These are phyloP conservation scores for Arachnopeziza araneosa DNA, from an alignment of 2,329 filamentous ascomycete genomes.

Conservation along the genomic window DNA sequence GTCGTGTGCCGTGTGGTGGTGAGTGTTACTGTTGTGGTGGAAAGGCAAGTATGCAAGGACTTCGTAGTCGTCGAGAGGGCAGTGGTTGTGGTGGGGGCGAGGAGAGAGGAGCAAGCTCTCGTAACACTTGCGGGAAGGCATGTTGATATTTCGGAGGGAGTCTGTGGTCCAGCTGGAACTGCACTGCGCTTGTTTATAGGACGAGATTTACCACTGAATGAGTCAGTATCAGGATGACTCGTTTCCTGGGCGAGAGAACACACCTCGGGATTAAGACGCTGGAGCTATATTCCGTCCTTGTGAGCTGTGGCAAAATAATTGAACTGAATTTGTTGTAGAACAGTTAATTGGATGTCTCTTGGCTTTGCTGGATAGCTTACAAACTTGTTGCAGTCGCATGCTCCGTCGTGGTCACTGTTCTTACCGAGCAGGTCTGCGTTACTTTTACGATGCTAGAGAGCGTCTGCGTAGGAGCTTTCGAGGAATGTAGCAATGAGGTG, in stretches of 20 bases:
- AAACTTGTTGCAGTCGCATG: neutral
- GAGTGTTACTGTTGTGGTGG: neutral
- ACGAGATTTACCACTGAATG: neutral
- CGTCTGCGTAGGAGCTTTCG: neutral
- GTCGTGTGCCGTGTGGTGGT: neutral
- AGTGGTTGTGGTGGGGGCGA: neutral
- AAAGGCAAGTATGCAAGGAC: neutral
- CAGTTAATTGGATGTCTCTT: neutral
- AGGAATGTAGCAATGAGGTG: neutral
- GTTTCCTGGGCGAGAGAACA: neutral
- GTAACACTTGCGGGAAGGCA: neutral
- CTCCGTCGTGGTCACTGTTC: neutral
- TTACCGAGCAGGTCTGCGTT: neutral
- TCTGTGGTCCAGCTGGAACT: neutral
- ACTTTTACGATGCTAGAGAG: neutral
- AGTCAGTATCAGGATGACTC: neutral
- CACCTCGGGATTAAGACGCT: neutral
- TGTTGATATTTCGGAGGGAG: neutral
- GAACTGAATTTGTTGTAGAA: neutral
- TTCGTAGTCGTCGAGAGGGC: neutral
- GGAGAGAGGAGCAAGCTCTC: neutral
- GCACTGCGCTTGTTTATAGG: neutral
- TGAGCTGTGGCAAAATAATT: neutral
- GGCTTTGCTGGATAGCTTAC: neutral
- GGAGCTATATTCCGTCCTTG: neutral